These are phyloP conservation scores for Trifolium pratense DNA, from an alignment of 306 rosid species.

Conservation along the genomic window DNA sequence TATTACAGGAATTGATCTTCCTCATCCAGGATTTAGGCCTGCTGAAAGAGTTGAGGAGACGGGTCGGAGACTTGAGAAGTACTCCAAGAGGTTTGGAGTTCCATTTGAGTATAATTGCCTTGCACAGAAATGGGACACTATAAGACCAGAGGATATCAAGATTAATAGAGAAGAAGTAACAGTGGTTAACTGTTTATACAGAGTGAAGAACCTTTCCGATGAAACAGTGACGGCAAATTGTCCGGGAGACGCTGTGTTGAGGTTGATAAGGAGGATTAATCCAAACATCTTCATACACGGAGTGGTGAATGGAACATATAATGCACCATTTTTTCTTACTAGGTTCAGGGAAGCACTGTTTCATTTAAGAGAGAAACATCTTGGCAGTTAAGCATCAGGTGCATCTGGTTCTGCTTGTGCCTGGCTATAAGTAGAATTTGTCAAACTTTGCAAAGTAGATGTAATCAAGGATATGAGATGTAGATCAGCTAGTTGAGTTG, in stretches of 20 bases:
- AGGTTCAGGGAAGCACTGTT: slow-evolving; percentile 78
- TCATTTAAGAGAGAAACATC: slow-evolving; percentile 33
- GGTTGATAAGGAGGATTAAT: slow-evolving; percentile 65
- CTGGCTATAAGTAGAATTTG: not conserved
- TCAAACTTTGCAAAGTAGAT: not conserved
- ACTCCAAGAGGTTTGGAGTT: slow-evolving; percentile 68
- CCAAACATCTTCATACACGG: slow-evolving; percentile 78
- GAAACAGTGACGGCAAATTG: slow-evolving; percentile 56
- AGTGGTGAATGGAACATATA: slow-evolving; percentile 67
- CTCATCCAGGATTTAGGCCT: slow-evolving; percentile 79
- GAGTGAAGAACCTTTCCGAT: slow-evolving; percentile 65
- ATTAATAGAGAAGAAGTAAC: slow-evolving; percentile 55
- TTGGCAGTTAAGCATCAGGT: not conserved
- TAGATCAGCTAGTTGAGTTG: too few relatives aligned
- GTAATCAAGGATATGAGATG: too few relatives aligned
- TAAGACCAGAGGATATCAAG: slow-evolving; percentile 62
- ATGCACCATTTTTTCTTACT: slow-evolving; percentile 74
- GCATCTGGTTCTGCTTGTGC: not conserved
- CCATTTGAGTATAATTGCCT: slow-evolving; percentile 63
- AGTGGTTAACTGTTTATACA: slow-evolving; percentile 66
- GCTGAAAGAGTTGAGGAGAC: slow-evolving; percentile 74
- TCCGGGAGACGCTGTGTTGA: slow-evolving; percentile 73
- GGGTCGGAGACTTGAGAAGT: slow-evolving; percentile 56
- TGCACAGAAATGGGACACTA: slow-evolving; percentile 78
- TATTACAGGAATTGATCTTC: slow-evolving; percentile 73